phyloP scores from a whole-genome alignment of 306 rosid species.

The Ziziphus jujuba region DNA sequence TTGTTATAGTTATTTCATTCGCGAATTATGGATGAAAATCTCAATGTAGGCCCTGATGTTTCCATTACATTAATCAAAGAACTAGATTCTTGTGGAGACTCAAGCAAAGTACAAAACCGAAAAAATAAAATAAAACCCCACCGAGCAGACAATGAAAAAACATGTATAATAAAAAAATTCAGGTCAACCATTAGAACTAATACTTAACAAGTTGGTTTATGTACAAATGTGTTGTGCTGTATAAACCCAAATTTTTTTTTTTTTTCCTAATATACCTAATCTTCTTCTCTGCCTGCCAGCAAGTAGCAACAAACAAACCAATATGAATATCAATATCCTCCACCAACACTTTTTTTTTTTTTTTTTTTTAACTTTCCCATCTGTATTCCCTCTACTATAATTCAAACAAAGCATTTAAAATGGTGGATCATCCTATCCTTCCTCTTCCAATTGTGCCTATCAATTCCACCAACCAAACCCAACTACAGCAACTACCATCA shows the following conservation, averaged over 20 bases:
- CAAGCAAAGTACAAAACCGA: neutral
- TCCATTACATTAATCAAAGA: neutral
- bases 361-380: too few relatives aligned
- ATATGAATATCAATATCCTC: slow-evolving; percentile 24
- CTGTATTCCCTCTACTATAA: slow-evolving; percentile 1
- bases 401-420: slow-evolving; percentile 47
- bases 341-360: too few relatives aligned
- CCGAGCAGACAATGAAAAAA: neutral
- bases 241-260: slow-evolving; percentile 26
- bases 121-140: neutral
- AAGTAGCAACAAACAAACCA: too few relatives aligned
- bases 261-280: slow-evolving; percentile 34
- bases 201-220: slow-evolving; percentile 23
- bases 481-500: slow-evolving; percentile 42
- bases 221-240: slow-evolving; percentile 44
- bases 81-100: slow-evolving; percentile 7
- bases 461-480: slow-evolving; percentile 61
- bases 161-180: slow-evolving; percentile 1
- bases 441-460: slow-evolving; percentile 20
- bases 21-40: too few relatives aligned
- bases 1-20: too few relatives aligned
- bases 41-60: neutral
- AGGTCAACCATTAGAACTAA: slow-evolving; percentile 43
- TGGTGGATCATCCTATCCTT: slow-evolving; percentile 22
- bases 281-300: slow-evolving; percentile 19